Evolutionary conservation across 2,329 filamentous ascomycete genomes (phyloP).

Genomic region (Calonectria ilicicola): DNA sequence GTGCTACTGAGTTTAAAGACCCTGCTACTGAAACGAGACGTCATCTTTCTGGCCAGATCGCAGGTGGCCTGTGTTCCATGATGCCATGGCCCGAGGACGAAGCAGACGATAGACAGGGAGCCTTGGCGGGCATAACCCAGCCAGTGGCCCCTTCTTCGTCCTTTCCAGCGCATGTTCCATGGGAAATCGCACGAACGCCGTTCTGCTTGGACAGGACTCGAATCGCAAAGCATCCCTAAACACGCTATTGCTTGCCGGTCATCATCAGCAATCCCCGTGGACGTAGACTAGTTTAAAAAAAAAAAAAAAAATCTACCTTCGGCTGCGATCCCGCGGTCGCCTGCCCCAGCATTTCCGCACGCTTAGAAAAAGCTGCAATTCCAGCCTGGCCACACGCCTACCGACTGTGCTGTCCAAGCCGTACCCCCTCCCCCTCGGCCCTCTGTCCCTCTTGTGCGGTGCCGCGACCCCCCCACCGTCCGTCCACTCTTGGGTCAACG

Average conservation of each 20-base stretch:
- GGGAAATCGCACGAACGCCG: background rate
- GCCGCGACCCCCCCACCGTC: constrained; percentile 15
- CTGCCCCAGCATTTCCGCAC: background rate
- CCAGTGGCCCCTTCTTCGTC: background rate
- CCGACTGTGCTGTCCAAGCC: background rate
- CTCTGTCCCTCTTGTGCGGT: constrained; percentile 11
- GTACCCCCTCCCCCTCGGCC: background rate
- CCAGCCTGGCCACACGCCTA: background rate
- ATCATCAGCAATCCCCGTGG: background rate
- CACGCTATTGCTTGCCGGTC: background rate
- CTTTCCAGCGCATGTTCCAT: constrained; percentile 5
- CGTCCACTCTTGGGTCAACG: constrained; percentile 31
- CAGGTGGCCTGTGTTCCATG: constrained; percentile 18
- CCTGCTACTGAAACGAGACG: constrained; percentile 1
- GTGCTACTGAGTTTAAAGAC: background rate
- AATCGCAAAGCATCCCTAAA: background rate
- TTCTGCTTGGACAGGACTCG: background rate
- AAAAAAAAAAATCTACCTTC: background rate
- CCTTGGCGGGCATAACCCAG: background rate
- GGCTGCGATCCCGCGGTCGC: background rate
- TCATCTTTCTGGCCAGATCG: constrained; percentile 20
- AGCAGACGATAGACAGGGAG: background rate
- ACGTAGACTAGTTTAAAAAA: background rate
- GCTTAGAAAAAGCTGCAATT: constrained; percentile 1
- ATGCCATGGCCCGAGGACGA: constrained; percentile 18